Conservation (phyloP, 1,284 basidiomycete species). For the Austroboletus olivaceoglutinosus region DNA sequence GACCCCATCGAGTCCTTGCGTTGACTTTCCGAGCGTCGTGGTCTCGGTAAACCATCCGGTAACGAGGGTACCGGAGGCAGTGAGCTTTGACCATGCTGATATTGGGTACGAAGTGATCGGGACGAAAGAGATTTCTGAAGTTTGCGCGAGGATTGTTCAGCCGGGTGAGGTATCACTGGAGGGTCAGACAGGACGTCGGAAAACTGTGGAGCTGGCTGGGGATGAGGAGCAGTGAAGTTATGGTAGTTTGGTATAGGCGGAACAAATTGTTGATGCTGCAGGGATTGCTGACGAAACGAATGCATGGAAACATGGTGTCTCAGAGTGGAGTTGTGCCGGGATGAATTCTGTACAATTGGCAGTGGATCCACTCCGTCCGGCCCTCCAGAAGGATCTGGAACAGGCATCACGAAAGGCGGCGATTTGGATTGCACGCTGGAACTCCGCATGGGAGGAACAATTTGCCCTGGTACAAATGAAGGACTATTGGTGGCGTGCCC, state of each 20-base stretch:
- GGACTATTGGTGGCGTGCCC: constrained; percentile 16
- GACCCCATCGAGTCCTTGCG: constrained; percentile 21
- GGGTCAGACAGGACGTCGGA: constrained; percentile 11
- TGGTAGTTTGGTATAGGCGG: constrained; percentile 12
- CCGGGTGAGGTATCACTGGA: constrained; percentile 5
- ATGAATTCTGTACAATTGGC: constrained; percentile 11
- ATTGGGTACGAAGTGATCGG: constrained; percentile 57
- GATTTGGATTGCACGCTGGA: constrained; percentile 37
- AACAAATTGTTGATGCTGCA: constrained; percentile 28
- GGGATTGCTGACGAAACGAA: constrained; percentile 27
- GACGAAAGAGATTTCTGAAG: constrained; percentile 61
- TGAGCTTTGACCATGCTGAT: constrained; percentile 38
- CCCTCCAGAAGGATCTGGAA: constrained; percentile 14
- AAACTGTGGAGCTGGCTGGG: constrained; percentile 4
- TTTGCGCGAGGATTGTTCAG: constrained; percentile 36
- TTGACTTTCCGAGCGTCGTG: constrained; percentile 24
- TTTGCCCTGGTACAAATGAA: constrained; percentile 38
- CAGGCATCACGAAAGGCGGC: constrained; percentile 15
- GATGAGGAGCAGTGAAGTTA: constrained; percentile 5
- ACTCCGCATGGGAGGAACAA: constrained; percentile 43
- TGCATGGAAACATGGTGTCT: constrained; percentile 28
- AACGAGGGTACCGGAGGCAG: constrained; percentile 51
- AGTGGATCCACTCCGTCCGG: constrained; percentile 17
- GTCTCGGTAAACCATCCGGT: constrained; percentile 40
- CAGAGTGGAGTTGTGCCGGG: constrained; percentile 9